These are phyloP conservation scores for Rubus parviflorus DNA, from an alignment of 306 rosid genomes.

Conservation along the genomic window DNA sequence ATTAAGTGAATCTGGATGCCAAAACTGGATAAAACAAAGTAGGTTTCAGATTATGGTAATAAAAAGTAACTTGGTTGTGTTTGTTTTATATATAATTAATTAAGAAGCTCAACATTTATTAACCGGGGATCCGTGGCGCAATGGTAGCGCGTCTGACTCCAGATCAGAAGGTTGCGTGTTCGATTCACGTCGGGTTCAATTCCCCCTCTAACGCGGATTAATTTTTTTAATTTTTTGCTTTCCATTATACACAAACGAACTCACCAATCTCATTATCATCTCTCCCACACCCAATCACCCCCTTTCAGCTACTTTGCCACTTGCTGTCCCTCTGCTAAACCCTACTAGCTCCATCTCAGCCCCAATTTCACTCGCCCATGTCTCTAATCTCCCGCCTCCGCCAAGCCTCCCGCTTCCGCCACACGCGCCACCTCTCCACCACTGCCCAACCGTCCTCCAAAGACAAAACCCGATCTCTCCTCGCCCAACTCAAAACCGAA, in stretches of 20 bases:
- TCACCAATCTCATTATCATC: no score
- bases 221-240: fast-evolving
- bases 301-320: not conserved
- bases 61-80: no score
- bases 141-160: conserved; percentile 98
- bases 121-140: conserved; percentile 76
- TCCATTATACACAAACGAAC: no score
- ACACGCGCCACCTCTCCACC: conserved; percentile 37
- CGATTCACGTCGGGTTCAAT: conserved; percentile 86
- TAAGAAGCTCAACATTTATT: no score
- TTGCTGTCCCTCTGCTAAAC: conserved; percentile 10
- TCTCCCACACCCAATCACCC: not conserved
- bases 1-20: no score
- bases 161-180: conserved; percentile 96
- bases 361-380: conserved; percentile 26
- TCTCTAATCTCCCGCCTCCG: conserved; percentile 60
- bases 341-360: not conserved
- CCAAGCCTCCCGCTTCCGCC: conserved; percentile 20
- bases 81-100: no score
- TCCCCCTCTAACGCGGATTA: fast-evolving
- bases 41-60: no score
- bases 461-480: conserved; percentile 51
- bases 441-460: conserved; percentile 43
- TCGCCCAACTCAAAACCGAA: conserved; percentile 64
- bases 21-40: no score